Base-by-base conservation (phyloP, 352 stramenopile species). In the Globisporangium rhizosaccharum region DNA sequence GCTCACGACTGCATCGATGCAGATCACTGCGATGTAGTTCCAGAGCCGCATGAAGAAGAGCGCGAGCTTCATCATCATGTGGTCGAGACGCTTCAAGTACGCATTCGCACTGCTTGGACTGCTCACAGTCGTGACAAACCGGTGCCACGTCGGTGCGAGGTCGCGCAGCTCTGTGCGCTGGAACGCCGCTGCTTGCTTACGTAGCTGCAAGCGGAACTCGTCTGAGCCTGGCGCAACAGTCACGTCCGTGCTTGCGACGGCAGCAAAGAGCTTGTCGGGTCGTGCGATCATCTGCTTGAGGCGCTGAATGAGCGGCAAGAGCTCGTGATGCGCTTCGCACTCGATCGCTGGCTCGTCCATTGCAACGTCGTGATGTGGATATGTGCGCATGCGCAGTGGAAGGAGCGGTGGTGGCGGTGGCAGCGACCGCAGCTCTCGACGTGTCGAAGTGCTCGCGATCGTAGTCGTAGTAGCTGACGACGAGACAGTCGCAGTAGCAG, bases 31-130 rank as follows among this genome's bases (percentile, higher is more conserved):
- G 9, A 87, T 61, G 47, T 73, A 75, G 49, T 72, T 68, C 82
- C 82, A 92, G 63, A 89, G 26, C 2, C 64, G 65, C 62, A 75
- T 73, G 61, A 87, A 82, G 56, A 80, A 79, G 20, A 88, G 45
- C 56, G 63, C 59, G 26, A 77, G 58, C 67, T 89, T 89, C 25
- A 76, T 56, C 71, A 89, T 75, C 68, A 79, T 71, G 53, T 64
- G 44, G 51, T 88, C 75, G 9, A 71, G 67, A 47, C 67, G 53
- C 28, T 62, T 56, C 12, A 70, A 59, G 56, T 63, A 50, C 28
- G 28, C n/a, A 10, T 39, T 56, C 52, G 45, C 33, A 30, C 30
- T 25, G 36, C 53, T 51, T 1, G 49, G 28, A 23, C 50, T 48
- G 8, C 41, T 63, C 12, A 69, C 61, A 18, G 56, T 57, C 30